Conservation (phyloP, 257 asterid genomes). For the Forsythia viridissima region DNA sequence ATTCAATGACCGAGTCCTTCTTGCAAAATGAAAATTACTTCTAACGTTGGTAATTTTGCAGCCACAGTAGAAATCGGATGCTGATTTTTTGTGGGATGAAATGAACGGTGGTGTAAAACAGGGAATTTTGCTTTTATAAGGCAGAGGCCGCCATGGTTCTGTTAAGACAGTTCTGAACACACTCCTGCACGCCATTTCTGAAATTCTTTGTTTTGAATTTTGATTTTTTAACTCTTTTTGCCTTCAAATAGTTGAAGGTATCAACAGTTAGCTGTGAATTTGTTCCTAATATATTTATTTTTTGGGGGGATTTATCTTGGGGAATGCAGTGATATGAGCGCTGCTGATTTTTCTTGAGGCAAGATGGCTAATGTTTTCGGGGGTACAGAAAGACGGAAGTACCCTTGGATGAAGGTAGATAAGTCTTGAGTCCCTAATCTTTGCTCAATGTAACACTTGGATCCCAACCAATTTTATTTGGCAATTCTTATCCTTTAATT, state of each 20-base stretch:
- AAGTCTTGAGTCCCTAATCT: not conserved
- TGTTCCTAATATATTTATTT: not conserved
- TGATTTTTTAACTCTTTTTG: conserved; percentile 4
- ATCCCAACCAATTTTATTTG: not conserved
- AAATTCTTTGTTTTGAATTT: not conserved
- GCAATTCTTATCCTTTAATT: too few relatives aligned
- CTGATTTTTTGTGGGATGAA: conserved; percentile 30
- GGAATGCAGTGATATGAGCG: not conserved
- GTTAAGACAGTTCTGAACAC: conserved; percentile 49
- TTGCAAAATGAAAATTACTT: conserved; percentile 25
- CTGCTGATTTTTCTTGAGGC: conserved; percentile 12
- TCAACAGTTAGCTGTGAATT: not conserved
- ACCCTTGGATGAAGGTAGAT: not conserved
- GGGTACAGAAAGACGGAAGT: not conserved
- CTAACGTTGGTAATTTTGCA: conserved; percentile 37
- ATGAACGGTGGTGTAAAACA: conserved; percentile 35
- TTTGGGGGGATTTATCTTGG: conserved; percentile 9
- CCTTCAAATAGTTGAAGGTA: not conserved
- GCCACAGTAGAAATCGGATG: conserved; percentile 34
- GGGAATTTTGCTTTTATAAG: conserved; percentile 26
- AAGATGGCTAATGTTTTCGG: not conserved
- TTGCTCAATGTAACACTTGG: not conserved
- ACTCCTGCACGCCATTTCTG: conserved; percentile 65
- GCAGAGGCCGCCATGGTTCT: conserved; percentile 56
- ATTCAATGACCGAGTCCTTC: conserved; percentile 30